Evolutionary conservation across 2,329 filamentous ascomycete species (phyloP), one percentile per base, ranked within the genome.

Genomic region (Alternaria hordeiaustralica): DNA sequence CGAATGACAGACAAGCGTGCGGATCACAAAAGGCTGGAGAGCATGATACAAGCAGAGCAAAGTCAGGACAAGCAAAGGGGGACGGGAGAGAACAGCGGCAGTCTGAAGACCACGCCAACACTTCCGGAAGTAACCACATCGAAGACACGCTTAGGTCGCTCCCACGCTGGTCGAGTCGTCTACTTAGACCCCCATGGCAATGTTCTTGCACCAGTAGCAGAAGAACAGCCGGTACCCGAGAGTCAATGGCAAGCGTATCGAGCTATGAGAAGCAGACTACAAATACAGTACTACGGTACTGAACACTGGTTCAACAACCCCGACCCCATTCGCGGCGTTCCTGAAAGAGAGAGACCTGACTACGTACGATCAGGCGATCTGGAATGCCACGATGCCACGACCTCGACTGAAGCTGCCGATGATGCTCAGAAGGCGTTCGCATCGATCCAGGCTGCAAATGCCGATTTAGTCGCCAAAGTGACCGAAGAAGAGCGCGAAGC

Each of bases 251-350:
- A 60, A 12, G 30, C 49, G 18, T 60, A 63, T 23, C 49, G 12
- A 28, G n/a, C 20, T 20, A 63, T 63, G 60, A 44, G 44, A 6
- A 25, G 2, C 9, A 21, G 30, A 15, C n/a, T 63, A 15, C 56
- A 59, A 28, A 10, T 50, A 15, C 49, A 60, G 21, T 44, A 63
- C 33, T 63, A 63, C 21, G 60, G 60, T 20, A 18, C 58, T 26
- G 57, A 49, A 26, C 20, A 33, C 46, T 25, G 30, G 26, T 13
- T 45, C 10, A 44, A 46, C 3, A 28, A 33, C 33, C 33, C 33
- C 18, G 50, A 60, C 21, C 60, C 56, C 5, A 21, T 50, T 13
- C 56, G 56, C 5, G 60, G 60, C n/a, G 20, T 63, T 18, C 60
- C 60, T 12, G 50, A 13, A 5, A 50, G 44, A 28, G 60, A 63